Conservation (phyloP, 2,329 filamentous ascomycete genomes). For the Chrysoporthe cubensis region DNA sequence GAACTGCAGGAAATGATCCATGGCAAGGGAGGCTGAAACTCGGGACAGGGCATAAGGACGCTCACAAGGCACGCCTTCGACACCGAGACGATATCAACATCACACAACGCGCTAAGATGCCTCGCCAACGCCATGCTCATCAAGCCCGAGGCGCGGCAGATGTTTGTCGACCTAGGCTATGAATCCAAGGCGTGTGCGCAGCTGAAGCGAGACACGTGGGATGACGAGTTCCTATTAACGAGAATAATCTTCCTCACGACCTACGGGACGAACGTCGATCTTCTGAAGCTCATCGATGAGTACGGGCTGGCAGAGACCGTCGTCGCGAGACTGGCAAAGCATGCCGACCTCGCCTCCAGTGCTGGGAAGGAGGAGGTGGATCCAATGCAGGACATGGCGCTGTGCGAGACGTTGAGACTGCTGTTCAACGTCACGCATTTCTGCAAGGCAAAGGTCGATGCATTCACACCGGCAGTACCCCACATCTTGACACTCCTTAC, state of each 20-base stretch:
- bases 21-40: constrained; percentile 14
- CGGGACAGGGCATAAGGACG: constrained; percentile 70
- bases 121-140: constrained; percentile 84
- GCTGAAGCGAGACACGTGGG: constrained; percentile 72
- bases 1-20: not conserved
- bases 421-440: constrained; percentile 86
- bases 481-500: constrained; percentile 73
- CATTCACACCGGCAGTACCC: constrained; percentile 71
- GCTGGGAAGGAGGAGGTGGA: constrained; percentile 42
- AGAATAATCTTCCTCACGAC: constrained; percentile 80
- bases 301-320: constrained; percentile 71
- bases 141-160: constrained; percentile 68
- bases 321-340: constrained; percentile 69
- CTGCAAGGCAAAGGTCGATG: constrained; percentile 61
- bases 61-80: constrained; percentile 76
- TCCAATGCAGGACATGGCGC: constrained; percentile 76
- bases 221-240: constrained; percentile 86
- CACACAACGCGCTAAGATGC: constrained; percentile 77
- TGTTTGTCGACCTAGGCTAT: constrained; percentile 72
- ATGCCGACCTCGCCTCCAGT: constrained; percentile 55
- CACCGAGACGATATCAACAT: constrained; percentile 62
- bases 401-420: constrained; percentile 83
- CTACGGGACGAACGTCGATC: constrained; percentile 73
- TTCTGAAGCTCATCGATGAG: constrained; percentile 66
- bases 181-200: constrained; percentile 69